Evolutionary conservation across 108 stramenopile species (phyloP), one percentile per base, ranked within the genome.

Genomic region (Fistulifera pelliculosa): DNA sequence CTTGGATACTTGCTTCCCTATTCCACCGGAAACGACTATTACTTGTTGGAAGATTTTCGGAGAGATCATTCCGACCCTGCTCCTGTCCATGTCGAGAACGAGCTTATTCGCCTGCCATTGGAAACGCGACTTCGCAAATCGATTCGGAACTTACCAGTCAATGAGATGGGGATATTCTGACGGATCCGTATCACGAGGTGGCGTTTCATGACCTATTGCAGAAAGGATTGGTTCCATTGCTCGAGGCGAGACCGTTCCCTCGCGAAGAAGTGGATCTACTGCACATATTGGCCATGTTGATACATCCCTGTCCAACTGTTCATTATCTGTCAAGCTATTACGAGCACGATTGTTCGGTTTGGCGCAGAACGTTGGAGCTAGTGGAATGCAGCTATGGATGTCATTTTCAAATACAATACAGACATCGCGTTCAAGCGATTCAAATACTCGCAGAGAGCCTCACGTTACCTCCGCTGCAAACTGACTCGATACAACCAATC

Each of bases 261-360:
- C 52, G 61, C 7, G 35, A 58, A 23, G 44, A 73, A 47, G 62
- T 67, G 8, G 77, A 78, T 27, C 49, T 73, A 8, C 41, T 73
- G 27, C 77, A 78, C 64, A 17, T 78, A 1, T 50, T 78, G 25
- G 72, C 72, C 28, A 73, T 78, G 77, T 59, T 57, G 1, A 70
- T 73, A 57, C 58, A 65, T 41, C 76, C 76, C 47, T 56, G 27
- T 63, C 68, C 18, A 4, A 44, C 22, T 43, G 14, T 25, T 25
- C 17, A 6, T 6, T 14, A 7, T 16, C 54, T 39, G 6, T 38
- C 27, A 16, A 2, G 50, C n/a, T 40, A 35, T 26, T 15, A 54
- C 54, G 38, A 54, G 4, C 18, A 12, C 19, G 18, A 54, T 38
- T 14, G n/a, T 12, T n/a, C 50, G 50, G 45, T 51, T 16, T 77